A percentile compares a stretch with the other conserved stretches of the same genome.
phyloP scores from a whole-genome alignment of 1,284 basidiomycete genomes.

The Microbotryum violaceum region DNA sequence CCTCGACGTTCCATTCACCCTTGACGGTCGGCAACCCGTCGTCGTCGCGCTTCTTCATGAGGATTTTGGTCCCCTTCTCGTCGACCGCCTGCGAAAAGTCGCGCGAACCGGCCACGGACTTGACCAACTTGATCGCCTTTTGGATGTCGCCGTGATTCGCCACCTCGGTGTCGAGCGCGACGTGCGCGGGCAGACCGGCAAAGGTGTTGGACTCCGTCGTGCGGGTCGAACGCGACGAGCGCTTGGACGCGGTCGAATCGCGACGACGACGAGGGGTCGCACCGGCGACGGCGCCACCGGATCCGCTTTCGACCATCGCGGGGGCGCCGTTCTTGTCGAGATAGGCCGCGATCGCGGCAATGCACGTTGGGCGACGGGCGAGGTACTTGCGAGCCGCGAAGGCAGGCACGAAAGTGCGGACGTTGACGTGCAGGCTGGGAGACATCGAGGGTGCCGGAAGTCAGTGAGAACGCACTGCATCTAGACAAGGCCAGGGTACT shows the following conservation, averaged over 20 bases:
- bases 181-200: conserved; percentile 18
- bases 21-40: conserved; percentile 23
- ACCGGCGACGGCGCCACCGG: not conserved
- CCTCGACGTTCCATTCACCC: conserved; percentile 21
- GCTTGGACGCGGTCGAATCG: conserved; percentile 24
- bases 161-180: conserved; percentile 11
- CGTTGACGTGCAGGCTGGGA: conserved; percentile 34
- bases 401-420: conserved; percentile 34
- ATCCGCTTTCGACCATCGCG: conserved; percentile 27
- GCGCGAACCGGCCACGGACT: conserved; percentile 5
- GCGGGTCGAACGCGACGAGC: conserved; percentile 13
- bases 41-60: conserved; percentile 13
- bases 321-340: conserved; percentile 32
- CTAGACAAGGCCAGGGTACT: conserved; percentile 2
- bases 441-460: conserved; percentile 12
- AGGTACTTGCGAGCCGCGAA: conserved; percentile 32
- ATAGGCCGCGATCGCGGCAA: conserved; percentile 34
- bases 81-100: conserved; percentile 10
- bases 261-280: conserved; percentile 18
- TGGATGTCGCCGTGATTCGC: conserved; percentile 11
- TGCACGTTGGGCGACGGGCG: conserved; percentile 33
- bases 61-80: conserved; percentile 14
- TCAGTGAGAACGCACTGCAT: conserved; percentile 2
- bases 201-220: conserved; percentile 4
- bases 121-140: conserved; percentile 20